Base-by-base conservation (phyloP, 1,284 basidiomycete species). In the Chiua sp. region DNA sequence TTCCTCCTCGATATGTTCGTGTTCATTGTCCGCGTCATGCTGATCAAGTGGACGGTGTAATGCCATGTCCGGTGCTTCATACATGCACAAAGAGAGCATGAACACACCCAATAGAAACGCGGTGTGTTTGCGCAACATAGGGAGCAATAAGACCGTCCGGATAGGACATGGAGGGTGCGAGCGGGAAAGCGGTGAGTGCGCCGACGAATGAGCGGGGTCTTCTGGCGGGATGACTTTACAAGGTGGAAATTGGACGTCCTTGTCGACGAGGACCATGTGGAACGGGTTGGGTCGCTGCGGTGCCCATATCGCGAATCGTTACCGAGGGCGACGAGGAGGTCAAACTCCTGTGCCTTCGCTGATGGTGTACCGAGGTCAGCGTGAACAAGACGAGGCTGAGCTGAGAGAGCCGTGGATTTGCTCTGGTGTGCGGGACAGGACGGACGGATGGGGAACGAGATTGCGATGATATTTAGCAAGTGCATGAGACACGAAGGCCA, bases 101-200 rank as follows among this genome's bases (percentile, higher is more conserved):
- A 98, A 98, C 0, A 98, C 94, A 20, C 92, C 89, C 0, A 96
- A 96, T 0, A 98, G 79, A 37, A 97, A 86, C 11, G 94, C 88
- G 0, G 93, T 92, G 70, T 98, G 96, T 76, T 98, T 99, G 51
- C 96, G 84, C n/a, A n/a, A n/a, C 20, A 98, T 88, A 97, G 0
- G 97, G 97, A 2, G 97, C 94, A 59, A 99, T 94, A 52, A 99
- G 79, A 1, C 97, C 97, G 73, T 99, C 97, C 0, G 97, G 97
- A 73, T 94, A 86, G 18, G 98, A 80, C 0, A 97, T 96, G 2
- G 89, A 84, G 0, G 92, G 89, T 0, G 93, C 93, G 30, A 98
- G 78, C 0, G 97, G 0, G 94, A 98, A 11, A 98, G 81, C 0
- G 95, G 95, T 0, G 96, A 98, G 74, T 95, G 93, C 16, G 84